Conservation (phyloP, 306 rosid genomes). For the Myrica gale region DNA sequence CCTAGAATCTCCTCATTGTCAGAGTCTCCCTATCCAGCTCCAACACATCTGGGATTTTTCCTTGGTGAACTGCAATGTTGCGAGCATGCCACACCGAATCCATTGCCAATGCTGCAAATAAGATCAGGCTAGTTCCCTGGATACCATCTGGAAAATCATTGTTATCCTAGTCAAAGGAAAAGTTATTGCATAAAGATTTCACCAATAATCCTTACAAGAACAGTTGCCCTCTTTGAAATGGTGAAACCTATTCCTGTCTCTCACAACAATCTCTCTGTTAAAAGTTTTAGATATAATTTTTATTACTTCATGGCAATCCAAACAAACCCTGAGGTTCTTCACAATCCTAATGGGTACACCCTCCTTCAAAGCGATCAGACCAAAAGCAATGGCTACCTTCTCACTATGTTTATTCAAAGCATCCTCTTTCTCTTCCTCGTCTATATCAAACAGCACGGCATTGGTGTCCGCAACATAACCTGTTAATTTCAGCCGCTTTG, state of each 20-base stretch:
- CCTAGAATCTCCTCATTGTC: too few species aligned
- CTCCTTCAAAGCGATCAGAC: constrained; percentile 43
- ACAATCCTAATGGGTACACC: constrained; percentile 42
- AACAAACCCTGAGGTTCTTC: constrained; percentile 48
- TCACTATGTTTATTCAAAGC: constrained; percentile 51
- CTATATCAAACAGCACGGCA: constrained; percentile 56
- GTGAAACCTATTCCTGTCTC: constrained; percentile 60
- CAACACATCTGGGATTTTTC: too few species aligned
- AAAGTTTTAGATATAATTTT: constrained; percentile 48
- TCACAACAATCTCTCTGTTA: constrained; percentile 41
- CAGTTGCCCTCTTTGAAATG: constrained; percentile 49
- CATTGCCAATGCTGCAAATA: too few species aligned
- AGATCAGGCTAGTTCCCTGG: too few species aligned
- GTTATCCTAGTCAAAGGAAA: neutral
- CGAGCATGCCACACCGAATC: too few species aligned
- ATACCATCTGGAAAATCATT: too few species aligned
- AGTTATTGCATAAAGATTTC: neutral
- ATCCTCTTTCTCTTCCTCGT: constrained; percentile 61
- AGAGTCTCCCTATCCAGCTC: too few species aligned
- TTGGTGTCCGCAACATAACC: constrained; percentile 52
- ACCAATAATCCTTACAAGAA: constrained; percentile 59
- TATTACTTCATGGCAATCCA: constrained; percentile 58
- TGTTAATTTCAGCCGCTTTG: constrained; percentile 35
- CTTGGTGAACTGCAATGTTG: too few species aligned
- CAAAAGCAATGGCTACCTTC: constrained; percentile 62